phyloP scores from a whole-genome alignment of 176 grass and related monocot genomes.

The Oryza brachyantha region DNA sequence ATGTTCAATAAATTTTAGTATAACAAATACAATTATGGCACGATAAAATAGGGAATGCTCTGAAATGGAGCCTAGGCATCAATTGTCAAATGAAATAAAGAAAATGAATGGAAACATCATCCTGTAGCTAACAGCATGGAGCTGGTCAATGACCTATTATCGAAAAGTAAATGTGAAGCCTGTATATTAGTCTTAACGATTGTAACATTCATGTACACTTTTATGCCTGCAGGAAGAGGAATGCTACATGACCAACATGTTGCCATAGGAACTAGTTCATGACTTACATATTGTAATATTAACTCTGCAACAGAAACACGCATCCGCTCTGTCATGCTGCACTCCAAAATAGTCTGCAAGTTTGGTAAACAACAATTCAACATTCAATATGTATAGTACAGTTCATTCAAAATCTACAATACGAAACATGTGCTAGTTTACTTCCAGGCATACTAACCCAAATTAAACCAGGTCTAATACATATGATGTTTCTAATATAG shows the following conservation, averaged over 20 bases:
- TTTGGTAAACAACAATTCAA: conserved; percentile 31
- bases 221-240: conserved; percentile 2
- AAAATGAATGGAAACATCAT: not conserved
- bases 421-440: not conserved
- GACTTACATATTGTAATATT: conserved; percentile 83
- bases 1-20: not conserved
- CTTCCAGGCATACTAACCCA: conserved; percentile 7
- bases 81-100: conserved; percentile 1
- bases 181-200: not conserved
- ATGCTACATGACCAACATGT: conserved; percentile 25
- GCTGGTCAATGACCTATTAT: not conserved
- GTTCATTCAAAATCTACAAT: not conserved
- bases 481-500: conserved; percentile 1
- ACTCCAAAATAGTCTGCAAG: conserved; percentile 61
- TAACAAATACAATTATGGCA: not conserved
- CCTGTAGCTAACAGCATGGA: not conserved
- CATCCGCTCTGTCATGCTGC: conserved; percentile 48
- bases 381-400: conserved; percentile 10
- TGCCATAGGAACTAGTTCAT: conserved; percentile 3
- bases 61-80: not conserved
- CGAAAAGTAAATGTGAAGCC: not conserved
- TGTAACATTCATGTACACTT: not conserved
- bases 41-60: not conserved
- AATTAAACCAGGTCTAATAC: conserved; percentile 14
- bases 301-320: conserved; percentile 54